phyloP scores from a whole-genome alignment of 2,329 filamentous ascomycete genomes.

The Cercospora nicotianae region DNA sequence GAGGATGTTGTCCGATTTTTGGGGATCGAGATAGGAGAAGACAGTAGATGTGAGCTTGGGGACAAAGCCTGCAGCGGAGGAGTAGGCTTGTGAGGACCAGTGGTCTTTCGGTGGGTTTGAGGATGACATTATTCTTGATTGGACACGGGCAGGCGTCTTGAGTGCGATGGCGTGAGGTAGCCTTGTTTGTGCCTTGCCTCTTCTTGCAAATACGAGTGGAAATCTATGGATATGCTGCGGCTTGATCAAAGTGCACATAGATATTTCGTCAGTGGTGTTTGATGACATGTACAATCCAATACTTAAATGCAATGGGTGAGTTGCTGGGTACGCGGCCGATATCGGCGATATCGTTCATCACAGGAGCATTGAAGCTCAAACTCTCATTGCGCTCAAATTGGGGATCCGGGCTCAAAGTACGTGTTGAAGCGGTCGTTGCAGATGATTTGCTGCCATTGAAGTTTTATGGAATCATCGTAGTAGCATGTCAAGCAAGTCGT shows the following conservation, averaged over 20 bases:
- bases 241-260: neutral
- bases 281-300: neutral
- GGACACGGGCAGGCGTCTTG: neutral
- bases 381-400: neutral
- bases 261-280: neutral
- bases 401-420: neutral
- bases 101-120: conserved; percentile 30
- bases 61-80: conserved; percentile 44
- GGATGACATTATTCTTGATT: neutral
- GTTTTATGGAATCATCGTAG: neutral
- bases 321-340: neutral
- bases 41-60: conserved; percentile 44
- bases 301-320: neutral
- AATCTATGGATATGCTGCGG: neutral
- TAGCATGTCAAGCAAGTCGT: neutral
- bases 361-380: neutral
- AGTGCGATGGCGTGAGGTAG: neutral
- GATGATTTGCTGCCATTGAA: neutral
- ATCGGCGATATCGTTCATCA: neutral
- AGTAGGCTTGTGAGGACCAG: conserved; percentile 39
- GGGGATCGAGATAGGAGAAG: conserved; percentile 40
- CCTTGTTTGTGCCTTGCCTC: neutral
- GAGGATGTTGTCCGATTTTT: conserved; percentile 41
- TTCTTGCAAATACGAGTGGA: neutral
- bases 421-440: neutral